Percentiles rank a stretch among this genome's conserved stretches.
These are phyloP conservation scores for Fusarium denticulatum DNA, from an alignment of 2,329 filamentous ascomycete genomes.

Conservation along the genomic window DNA sequence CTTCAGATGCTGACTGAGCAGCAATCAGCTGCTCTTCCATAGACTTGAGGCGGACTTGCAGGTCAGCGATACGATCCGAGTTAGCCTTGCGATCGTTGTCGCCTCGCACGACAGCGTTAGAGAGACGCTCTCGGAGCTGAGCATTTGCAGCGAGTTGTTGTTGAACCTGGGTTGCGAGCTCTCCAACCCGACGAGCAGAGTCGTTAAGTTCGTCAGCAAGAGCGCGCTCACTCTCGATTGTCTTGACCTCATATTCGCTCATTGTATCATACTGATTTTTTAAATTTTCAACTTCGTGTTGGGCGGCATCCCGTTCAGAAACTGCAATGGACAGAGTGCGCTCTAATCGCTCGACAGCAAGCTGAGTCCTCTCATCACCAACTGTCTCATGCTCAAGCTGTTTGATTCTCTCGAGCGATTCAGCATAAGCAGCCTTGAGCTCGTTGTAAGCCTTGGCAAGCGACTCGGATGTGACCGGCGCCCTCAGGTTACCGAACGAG, in stretches of 20 bases:
- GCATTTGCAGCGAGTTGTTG: constrained; percentile 83
- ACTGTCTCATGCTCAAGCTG: constrained; percentile 65
- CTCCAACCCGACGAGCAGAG: constrained; percentile 81
- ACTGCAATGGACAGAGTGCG: constrained; percentile 74
- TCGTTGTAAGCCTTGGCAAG: constrained; percentile 79
- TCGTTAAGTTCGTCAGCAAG: constrained; percentile 76
- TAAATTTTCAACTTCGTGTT: constrained; percentile 70
- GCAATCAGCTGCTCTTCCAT: constrained; percentile 86
- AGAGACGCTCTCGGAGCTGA: constrained; percentile 77
- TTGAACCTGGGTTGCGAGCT: constrained; percentile 81
- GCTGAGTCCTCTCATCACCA: constrained; percentile 67
- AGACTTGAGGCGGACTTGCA: constrained; percentile 81
- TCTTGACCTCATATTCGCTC: constrained; percentile 64
- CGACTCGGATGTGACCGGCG: constrained; percentile 73
- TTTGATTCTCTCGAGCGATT: constrained; percentile 74
- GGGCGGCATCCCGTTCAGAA: constrained; percentile 77
- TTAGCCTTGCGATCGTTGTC: constrained; percentile 85
- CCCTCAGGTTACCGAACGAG: constrained; percentile 42
- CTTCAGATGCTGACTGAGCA: constrained; percentile 88
- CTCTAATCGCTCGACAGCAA: constrained; percentile 73
- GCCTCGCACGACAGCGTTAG: constrained; percentile 82
- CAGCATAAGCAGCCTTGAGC: constrained; percentile 75
- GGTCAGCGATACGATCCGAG: constrained; percentile 80
- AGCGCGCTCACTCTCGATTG: constrained; percentile 68
- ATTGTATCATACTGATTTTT: constrained; percentile 69